A percentile compares a stretch with the other conserved stretches of the same genome.
phyloP scores from a whole-genome alignment of 164 flowering plant genomes.

The Macadamia tetraphylla region DNA sequence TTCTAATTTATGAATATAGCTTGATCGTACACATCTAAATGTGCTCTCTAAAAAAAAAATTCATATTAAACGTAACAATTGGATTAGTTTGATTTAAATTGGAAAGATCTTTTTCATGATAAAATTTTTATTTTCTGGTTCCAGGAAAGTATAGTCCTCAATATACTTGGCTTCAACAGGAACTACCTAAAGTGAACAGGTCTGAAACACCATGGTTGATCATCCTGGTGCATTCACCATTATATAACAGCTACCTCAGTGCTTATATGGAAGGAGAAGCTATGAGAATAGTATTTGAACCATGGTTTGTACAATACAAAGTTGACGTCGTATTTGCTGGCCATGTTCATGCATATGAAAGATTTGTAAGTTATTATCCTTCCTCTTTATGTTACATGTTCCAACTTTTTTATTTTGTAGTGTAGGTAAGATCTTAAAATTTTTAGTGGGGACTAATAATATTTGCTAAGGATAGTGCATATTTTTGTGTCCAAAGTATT shows the following conservation, averaged over 20 bases:
- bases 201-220: constrained; percentile 88
- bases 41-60: too few relatives aligned
- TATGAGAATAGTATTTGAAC: constrained; percentile 69
- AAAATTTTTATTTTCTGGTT: background rate
- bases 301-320: constrained; percentile 68
- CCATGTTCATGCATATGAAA: constrained; percentile 87
- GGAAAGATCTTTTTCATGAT: too few relatives aligned
- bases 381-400: background rate
- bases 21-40: too few relatives aligned
- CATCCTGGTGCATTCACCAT: constrained; percentile 66
- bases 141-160: constrained; percentile 70
- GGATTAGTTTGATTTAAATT: too few relatives aligned
- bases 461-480: too few relatives aligned
- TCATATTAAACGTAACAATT: too few relatives aligned
- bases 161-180: constrained; percentile 52
- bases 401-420: background rate
- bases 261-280: constrained; percentile 89
- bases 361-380: constrained; percentile 49
- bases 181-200: constrained; percentile 67
- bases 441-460: too few relatives aligned
- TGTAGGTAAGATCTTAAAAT: too few relatives aligned
- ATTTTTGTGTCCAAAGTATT: too few relatives aligned
- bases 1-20: too few relatives aligned
- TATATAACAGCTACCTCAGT: constrained; percentile 58
- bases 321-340: constrained; percentile 86